Conservation (phyloP, 1,284 basidiomycete species). For the Cryptococcus sp. region DNA sequence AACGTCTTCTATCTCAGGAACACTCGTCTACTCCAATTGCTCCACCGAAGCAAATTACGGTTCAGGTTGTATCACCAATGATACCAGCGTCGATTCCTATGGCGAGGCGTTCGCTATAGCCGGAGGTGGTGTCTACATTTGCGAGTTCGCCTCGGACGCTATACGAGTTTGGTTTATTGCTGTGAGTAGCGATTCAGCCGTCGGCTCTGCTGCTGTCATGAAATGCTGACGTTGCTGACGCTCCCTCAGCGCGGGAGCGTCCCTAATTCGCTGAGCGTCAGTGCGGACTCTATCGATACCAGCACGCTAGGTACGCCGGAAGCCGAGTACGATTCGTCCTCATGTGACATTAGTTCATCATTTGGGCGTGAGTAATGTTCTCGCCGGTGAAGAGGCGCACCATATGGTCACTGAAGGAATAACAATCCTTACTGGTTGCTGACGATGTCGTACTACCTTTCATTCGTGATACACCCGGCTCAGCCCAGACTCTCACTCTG, state of each 20-base stretch:
- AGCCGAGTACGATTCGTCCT: conserved; percentile 65
- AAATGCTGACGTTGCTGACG: conserved; percentile 5
- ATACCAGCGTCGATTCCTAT: conserved; percentile 61
- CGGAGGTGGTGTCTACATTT: conserved; percentile 71
- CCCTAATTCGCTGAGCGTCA: conserved; percentile 60
- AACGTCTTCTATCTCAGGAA: conserved; percentile 26
- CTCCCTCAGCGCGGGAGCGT: conserved; percentile 59
- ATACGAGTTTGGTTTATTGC: conserved; percentile 73
- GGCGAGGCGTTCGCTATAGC: conserved; percentile 65
- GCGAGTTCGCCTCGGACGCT: conserved; percentile 62
- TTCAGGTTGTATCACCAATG: conserved; percentile 64
- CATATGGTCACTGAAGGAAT: conserved; percentile 9
- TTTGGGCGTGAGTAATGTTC: conserved; percentile 55
- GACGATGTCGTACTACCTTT: not conserved
- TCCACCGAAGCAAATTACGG: conserved; percentile 53
- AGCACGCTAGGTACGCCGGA: conserved; percentile 65
- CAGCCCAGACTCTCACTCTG: conserved; percentile 48
- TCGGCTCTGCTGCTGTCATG: not conserved
- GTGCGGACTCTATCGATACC: conserved; percentile 63
- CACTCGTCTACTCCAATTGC: conserved; percentile 38
- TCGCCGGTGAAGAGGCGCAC: no score
- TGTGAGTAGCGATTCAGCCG: conserved; percentile 57
- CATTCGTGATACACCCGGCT: not conserved
- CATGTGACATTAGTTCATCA: conserved; percentile 63
- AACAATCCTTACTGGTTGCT: conserved; percentile 4